Conservation (phyloP, 108 stramenopile species). For the Cyclotella distinguenda region DNA sequence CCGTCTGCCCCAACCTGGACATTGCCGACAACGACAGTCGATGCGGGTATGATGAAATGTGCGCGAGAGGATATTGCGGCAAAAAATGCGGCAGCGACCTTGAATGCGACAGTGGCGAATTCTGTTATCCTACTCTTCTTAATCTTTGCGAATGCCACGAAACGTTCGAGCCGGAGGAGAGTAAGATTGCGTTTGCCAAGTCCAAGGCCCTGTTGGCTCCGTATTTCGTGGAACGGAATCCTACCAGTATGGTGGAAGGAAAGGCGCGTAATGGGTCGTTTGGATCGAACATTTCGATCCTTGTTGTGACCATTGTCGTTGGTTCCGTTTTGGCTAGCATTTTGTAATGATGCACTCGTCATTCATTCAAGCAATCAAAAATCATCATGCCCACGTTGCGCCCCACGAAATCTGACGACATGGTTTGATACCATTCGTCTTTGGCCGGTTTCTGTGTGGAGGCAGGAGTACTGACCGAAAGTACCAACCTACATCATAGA, state of each 20-base stretch:
- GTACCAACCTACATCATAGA: no score
- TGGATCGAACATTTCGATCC: no score
- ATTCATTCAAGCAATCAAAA: no score
- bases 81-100: conserved; percentile 13
- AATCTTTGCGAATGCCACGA: conserved; percentile 39
- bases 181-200: conserved; percentile 19
- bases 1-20: conserved; percentile 32
- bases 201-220: conserved; percentile 30
- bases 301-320: no score
- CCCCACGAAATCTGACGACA: no score
- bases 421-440: no score
- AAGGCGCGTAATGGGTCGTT: background rate
- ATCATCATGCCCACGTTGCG: no score
- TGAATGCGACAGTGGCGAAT: conserved; percentile 28
- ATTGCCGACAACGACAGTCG: conserved; percentile 21
- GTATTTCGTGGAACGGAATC: conserved; percentile 11
- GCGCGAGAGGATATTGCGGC: conserved; percentile 43
- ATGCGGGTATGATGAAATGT: conserved; percentile 39
- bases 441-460: no score
- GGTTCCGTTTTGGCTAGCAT: no score
- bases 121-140: conserved; percentile 27
- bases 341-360: no score
- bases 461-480: no score
- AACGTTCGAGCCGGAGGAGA: conserved; percentile 11
- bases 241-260: background rate